Conservation (phyloP, 208 protist species). For the Trypanosoma theileri region DNA sequence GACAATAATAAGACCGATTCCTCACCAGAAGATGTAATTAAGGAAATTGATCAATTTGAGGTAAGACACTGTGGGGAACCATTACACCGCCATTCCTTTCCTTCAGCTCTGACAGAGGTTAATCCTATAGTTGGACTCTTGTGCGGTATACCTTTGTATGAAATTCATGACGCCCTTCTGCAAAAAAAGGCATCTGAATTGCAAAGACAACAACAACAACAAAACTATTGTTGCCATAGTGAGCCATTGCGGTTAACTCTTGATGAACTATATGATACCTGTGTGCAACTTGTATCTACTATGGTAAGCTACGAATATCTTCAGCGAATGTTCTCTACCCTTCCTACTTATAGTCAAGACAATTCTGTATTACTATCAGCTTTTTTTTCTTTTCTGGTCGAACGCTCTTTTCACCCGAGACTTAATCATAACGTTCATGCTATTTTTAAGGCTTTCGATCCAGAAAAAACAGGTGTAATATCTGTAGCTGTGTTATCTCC, state of each 20-base stretch:
- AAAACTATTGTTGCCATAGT: neutral
- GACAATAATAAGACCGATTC: neutral
- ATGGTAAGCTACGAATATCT: slow-evolving; percentile 52
- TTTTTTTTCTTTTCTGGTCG: slow-evolving; percentile 60
- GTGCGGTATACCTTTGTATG: slow-evolving; percentile 41
- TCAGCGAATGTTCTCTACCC: slow-evolving; percentile 39
- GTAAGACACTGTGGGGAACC: neutral
- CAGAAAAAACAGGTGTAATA: slow-evolving; percentile 40
- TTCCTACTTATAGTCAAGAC: slow-evolving; percentile 32
- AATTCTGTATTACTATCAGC: slow-evolving; percentile 29
- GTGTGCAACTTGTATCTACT: slow-evolving; percentile 14
- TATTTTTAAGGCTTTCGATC: slow-evolving; percentile 70
- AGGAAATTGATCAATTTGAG: slow-evolving; percentile 26
- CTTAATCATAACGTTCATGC: slow-evolving; percentile 56
- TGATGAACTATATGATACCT: slow-evolving; percentile 22
- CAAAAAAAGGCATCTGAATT: slow-evolving; percentile 21
- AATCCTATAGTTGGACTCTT: slow-evolving; percentile 71
- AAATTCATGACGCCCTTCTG: slow-evolving; percentile 45
- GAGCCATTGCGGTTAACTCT: slow-evolving; percentile 5
- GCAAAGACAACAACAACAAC: neutral
- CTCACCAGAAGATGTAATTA: neutral
- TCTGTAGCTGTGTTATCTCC: slow-evolving; percentile 48
- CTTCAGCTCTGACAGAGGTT: neutral
- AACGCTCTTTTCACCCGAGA: slow-evolving; percentile 55
- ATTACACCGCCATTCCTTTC: slow-evolving; percentile 1